A percentile compares a stretch with the other conserved stretches of the same genome.
Evolutionary conservation across 2,329 filamentous ascomycete genomes (phyloP).

Genomic region (Talaromyces sp.): DNA sequence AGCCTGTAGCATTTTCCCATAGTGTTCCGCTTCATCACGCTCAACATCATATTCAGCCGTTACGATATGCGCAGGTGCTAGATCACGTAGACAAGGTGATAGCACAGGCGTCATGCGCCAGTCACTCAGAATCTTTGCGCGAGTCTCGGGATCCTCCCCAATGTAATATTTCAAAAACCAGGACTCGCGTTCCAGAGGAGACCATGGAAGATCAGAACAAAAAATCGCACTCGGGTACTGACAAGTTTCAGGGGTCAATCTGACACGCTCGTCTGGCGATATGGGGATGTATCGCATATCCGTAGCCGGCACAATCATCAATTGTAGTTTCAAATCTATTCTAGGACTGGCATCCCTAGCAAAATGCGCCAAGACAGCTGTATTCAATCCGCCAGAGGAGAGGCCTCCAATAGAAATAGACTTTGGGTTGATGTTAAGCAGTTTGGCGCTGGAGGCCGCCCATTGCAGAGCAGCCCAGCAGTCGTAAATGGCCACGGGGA

Average conservation of each 20-base stretch:
- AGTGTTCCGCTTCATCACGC: constrained; percentile 41
- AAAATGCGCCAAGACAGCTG: constrained; percentile 37
- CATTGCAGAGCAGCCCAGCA: constrained; percentile 41
- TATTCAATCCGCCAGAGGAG: constrained; percentile 41
- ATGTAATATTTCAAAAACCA: constrained; percentile 34
- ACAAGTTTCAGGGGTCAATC: constrained; percentile 21
- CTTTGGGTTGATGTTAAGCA: constrained; percentile 35
- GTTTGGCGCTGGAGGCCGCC: constrained; percentile 32
- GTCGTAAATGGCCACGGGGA: constrained; percentile 39
- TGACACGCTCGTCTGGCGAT: constrained; percentile 20
- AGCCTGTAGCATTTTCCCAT: constrained; percentile 36
- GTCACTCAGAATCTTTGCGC: constrained; percentile 25
- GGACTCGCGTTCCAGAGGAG: constrained; percentile 28
- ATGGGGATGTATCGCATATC: constrained; percentile 29
- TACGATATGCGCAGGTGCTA: constrained; percentile 39
- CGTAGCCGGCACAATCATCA: constrained; percentile 33
- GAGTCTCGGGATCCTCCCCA: constrained; percentile 20
- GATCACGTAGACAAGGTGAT: constrained; percentile 31
- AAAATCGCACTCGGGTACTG: constrained; percentile 26
- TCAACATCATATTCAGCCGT: constrained; percentile 43
- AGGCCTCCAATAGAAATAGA: constrained; percentile 38
- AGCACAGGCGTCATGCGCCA: constrained; percentile 44
- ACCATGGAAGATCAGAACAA: constrained; percentile 27
- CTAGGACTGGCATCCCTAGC: constrained; percentile 32
- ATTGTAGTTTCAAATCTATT: constrained; percentile 28